A percentile compares a stretch with the other conserved stretches of the same genome.
Conservation (phyloP, 2,329 filamentous ascomycete species). For the Zasmidium angulare region DNA sequence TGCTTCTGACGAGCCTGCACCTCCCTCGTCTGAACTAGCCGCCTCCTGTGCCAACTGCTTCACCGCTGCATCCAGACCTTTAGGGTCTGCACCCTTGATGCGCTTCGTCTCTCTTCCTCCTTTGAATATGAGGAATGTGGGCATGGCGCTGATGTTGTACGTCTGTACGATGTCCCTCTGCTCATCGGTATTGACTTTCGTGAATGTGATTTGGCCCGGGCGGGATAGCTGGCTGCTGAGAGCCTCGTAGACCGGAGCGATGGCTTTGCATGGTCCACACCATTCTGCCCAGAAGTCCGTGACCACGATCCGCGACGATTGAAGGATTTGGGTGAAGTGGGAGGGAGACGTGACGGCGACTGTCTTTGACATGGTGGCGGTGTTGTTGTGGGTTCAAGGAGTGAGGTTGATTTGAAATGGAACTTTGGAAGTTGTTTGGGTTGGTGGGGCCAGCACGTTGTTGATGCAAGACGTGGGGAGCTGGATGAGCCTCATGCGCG, state of each 20-base stretch:
- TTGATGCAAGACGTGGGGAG: not conserved
- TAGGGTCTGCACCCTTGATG: conserved; percentile 65
- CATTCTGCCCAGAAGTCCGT: conserved; percentile 77
- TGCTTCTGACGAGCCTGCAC: conserved; percentile 43
- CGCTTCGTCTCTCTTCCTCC: conserved; percentile 38
- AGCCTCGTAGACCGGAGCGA: conserved; percentile 79
- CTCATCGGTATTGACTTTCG: conserved; percentile 80
- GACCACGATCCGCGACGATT: conserved; percentile 75
- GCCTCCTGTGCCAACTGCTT: conserved; percentile 69
- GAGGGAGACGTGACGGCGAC: conserved; percentile 44
- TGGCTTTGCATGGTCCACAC: conserved; percentile 80
- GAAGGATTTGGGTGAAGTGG: conserved; percentile 68
- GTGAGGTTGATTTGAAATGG: not conserved
- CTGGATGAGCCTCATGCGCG: not conserved
- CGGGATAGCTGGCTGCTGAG: conserved; percentile 70
- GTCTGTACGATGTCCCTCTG: conserved; percentile 71
- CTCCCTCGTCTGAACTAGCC: conserved; percentile 35
- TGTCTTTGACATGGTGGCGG: conserved; percentile 43
- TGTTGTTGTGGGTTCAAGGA: conserved; percentile 2
- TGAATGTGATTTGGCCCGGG: conserved; percentile 73
- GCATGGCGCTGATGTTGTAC: conserved; percentile 75
- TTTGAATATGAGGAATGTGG: conserved; percentile 79
- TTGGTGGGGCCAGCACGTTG: conserved; percentile 1
- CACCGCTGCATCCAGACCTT: conserved; percentile 68
- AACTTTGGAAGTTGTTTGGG: not conserved